These are phyloP conservation scores for Phytophthora rubi DNA, from an alignment of 352 stramenopile genomes.

Conservation along the genomic window DNA sequence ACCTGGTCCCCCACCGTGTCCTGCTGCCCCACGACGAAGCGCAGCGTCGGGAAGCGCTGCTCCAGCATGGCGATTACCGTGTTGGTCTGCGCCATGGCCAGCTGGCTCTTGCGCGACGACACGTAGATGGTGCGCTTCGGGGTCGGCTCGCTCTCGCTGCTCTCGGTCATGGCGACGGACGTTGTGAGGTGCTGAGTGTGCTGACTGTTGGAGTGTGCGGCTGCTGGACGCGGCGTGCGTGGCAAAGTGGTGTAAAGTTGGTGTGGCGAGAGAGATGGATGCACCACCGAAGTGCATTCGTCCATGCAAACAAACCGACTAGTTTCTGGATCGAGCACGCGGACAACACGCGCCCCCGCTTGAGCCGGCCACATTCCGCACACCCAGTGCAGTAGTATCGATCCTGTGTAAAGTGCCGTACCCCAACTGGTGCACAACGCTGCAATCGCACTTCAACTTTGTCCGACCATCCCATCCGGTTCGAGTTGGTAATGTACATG, in stretches of 20 bases:
- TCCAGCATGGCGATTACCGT: slow-evolving; percentile 87
- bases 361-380: no score
- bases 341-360: not conserved
- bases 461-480: not conserved
- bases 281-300: not conserved
- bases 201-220: not conserved
- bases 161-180: no score
- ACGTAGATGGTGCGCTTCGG: slow-evolving; percentile 74
- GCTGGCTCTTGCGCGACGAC: slow-evolving; percentile 87
- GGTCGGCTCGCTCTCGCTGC: not conserved
- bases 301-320: no score
- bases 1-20: slow-evolving; percentile 88
- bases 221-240: not conserved
- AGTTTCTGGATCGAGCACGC: not conserved
- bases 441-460: not conserved
- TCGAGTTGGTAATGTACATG: no score
- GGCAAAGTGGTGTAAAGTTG: not conserved
- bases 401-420: no score
- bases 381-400: no score
- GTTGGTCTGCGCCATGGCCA: slow-evolving; percentile 90
- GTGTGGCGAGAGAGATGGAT: not conserved
- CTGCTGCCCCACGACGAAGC: slow-evolving; percentile 81
- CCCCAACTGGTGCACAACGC: not conserved
- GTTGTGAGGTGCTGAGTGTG: not conserved
- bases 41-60: slow-evolving; percentile 59